These are phyloP conservation scores for Schoenoplectus triqueter DNA, from an alignment of 202 grass and related monocot species.

Conservation along the genomic window DNA sequence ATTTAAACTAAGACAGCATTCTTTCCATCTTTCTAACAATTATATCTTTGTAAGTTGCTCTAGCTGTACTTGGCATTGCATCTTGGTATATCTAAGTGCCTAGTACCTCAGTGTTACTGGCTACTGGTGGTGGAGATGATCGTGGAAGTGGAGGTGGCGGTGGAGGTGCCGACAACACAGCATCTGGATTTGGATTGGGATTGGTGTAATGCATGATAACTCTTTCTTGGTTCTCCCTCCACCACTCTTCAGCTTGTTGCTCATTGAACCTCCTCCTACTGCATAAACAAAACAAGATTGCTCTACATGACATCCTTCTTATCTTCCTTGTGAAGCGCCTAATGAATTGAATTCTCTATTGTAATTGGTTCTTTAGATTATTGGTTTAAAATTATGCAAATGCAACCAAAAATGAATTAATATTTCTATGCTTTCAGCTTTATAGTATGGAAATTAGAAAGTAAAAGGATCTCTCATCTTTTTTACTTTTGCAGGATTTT, in stretches of 20 bases:
- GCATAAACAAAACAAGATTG: conserved; percentile 22
- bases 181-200: conserved; percentile 27
- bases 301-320: background rate
- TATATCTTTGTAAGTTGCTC: background rate
- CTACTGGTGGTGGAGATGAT: background rate
- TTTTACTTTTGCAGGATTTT: background rate
- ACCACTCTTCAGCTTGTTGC: conserved; percentile 77
- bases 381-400: background rate
- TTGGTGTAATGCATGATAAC: conserved; percentile 70
- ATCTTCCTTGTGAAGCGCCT: background rate
- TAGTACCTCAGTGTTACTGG: background rate
- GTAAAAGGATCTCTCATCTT: background rate
- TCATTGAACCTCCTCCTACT: conserved; percentile 78
- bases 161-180: background rate
- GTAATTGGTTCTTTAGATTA: background rate
- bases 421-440: background rate
- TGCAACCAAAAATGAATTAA: background rate
- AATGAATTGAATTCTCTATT: conserved; percentile 18
- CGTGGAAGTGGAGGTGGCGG: conserved; percentile 13
- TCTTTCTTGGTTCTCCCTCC: conserved; percentile 77
- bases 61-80: conserved; percentile 24
- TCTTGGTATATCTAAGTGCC: background rate
- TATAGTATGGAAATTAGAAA: background rate
- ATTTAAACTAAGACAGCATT: background rate
- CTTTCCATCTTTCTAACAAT: no score